Conservation (phyloP, 2,329 filamentous ascomycete species). For the Stemphylium lycopersici region DNA sequence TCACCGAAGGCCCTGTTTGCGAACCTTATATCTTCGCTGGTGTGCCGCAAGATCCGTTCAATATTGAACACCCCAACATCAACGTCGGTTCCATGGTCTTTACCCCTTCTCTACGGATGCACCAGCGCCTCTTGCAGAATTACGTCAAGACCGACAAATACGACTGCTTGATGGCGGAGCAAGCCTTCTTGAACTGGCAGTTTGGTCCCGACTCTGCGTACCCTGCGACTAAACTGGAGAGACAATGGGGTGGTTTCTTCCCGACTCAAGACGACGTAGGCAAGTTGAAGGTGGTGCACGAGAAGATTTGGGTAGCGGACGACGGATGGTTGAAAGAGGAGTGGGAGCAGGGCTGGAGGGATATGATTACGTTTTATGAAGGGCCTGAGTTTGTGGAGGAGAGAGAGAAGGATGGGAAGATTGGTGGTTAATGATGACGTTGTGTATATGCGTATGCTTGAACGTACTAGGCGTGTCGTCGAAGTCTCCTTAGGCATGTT, state of each 20-base stretch:
- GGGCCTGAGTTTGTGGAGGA: conserved; percentile 25
- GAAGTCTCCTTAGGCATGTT: too few relatives aligned
- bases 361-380: conserved; percentile 35
- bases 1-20: conserved; percentile 30
- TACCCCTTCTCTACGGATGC: conserved; percentile 36
- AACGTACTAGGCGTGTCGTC: too few relatives aligned
- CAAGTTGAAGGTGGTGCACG: conserved; percentile 43
- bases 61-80: conserved; percentile 24
- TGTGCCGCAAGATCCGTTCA: conserved; percentile 27
- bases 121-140: conserved; percentile 40
- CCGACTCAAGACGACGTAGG: conserved; percentile 27
- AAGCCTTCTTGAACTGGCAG: conserved; percentile 45
- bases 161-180: conserved; percentile 41
- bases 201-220: conserved; percentile 37
- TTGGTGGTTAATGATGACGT: not conserved
- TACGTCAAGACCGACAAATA: conserved; percentile 40
- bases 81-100: conserved; percentile 46
- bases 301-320: conserved; percentile 40
- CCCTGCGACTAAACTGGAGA: conserved; percentile 30
- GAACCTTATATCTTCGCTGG: conserved; percentile 40
- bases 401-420: conserved; percentile 19
- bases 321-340: conserved; percentile 31
- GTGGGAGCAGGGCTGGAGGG: conserved; percentile 33
- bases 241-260: conserved; percentile 40
- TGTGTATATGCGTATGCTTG: not conserved